Conservation (phyloP, 345 rosid species). For the Boechera stricta region DNA sequence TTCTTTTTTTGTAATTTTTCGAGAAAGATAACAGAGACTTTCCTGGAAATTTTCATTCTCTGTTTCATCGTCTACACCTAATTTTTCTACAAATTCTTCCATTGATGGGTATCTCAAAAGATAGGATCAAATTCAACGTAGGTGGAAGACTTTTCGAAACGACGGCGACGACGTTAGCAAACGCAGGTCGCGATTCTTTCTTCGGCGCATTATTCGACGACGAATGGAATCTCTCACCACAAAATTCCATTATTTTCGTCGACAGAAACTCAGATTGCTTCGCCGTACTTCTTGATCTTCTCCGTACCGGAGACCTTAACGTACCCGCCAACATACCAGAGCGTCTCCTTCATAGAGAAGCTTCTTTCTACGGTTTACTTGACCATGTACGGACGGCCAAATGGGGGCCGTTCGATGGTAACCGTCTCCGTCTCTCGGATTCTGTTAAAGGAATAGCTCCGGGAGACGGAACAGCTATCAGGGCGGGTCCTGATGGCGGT, state of each 20-base stretch:
- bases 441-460: conserved; percentile 88
- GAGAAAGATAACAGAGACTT: conserved; percentile 4
- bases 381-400: conserved; percentile 82
- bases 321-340: conserved; percentile 70
- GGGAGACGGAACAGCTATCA: conserved; percentile 92
- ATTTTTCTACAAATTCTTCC: conserved; percentile 10
- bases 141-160: conserved; percentile 93
- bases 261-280: conserved; percentile 95
- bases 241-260: conserved; percentile 56
- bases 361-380: conserved; percentile 76
- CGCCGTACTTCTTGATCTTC: conserved; percentile 87
- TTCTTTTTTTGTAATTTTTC: conserved; percentile 24
- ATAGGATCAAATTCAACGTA: conserved; percentile 80
- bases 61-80: background rate
- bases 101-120: conserved; percentile 73
- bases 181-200: conserved; percentile 88
- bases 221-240: conserved; percentile 63
- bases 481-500: conserved; percentile 95
- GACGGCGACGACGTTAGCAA: conserved; percentile 89
- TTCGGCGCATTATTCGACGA: conserved; percentile 87
- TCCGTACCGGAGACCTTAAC: conserved; percentile 95
- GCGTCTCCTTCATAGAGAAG: conserved; percentile 77
- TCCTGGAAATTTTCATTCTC: background rate
- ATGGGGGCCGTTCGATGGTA: conserved; percentile 88
- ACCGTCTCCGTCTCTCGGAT: conserved; percentile 59